phyloP scores from a whole-genome alignment of 306 rosid species.

The Glycine soja region DNA sequence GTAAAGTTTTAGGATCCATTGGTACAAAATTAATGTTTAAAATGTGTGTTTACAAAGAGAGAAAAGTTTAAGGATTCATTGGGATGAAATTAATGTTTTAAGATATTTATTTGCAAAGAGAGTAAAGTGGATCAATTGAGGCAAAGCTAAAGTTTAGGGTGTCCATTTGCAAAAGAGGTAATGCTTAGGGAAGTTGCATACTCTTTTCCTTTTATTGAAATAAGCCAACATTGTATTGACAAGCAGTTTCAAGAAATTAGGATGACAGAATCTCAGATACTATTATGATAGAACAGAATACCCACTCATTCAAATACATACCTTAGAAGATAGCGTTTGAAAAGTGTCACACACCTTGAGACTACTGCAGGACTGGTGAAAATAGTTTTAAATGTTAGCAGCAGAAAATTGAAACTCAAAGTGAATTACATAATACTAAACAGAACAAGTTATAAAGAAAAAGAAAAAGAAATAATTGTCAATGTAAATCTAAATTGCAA shows the following conservation, averaged over 20 bases:
- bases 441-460: constrained; percentile 31
- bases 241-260: constrained; percentile 9
- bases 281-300: constrained; percentile 26
- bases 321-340: constrained; percentile 90
- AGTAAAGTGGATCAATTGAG: no score
- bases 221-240: constrained; percentile 4
- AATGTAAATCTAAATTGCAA: background rate
- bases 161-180: background rate
- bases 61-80: no score
- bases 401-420: constrained; percentile 1
- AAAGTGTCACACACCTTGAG: constrained; percentile 82
- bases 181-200: background rate
- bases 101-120: no score
- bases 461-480: constrained; percentile 32
- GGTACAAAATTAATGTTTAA: no score
- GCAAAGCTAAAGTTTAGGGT: no score
- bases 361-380: constrained; percentile 92
- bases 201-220: background rate
- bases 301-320: constrained; percentile 49
- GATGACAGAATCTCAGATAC: constrained; percentile 8
- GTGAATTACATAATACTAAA: constrained; percentile 25
- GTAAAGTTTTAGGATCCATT: no score
- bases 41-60: no score
- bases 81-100: no score
- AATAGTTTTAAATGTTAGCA: constrained; percentile 51